A percentile compares a stretch with the other conserved stretches of the same genome.
phyloP scores from a whole-genome alignment of 2,329 filamentous ascomycete species.

The Microdochium bolleyi region DNA sequence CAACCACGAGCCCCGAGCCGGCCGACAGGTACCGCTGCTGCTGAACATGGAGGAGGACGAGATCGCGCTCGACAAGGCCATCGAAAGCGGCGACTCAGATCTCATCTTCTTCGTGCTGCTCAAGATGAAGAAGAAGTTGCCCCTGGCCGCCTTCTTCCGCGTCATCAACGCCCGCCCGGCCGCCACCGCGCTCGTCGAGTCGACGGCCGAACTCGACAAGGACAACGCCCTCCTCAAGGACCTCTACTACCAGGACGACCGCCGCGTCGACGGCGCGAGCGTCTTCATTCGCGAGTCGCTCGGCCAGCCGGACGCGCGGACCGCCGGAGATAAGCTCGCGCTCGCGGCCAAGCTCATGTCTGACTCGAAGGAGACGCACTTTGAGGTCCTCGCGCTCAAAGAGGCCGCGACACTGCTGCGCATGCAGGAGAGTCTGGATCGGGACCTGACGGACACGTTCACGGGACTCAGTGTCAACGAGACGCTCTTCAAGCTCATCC shows the following conservation, averaged over 20 bases:
- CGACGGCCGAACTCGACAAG: constrained; percentile 59
- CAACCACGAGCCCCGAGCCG: constrained; percentile 88
- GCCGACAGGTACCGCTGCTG: constrained; percentile 90
- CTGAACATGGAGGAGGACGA: constrained; percentile 94
- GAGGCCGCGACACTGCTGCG: constrained; percentile 74
- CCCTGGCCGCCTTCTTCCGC: constrained; percentile 86
- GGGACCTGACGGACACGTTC: constrained; percentile 71
- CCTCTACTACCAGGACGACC: constrained; percentile 94
- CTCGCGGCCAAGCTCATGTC: constrained; percentile 74
- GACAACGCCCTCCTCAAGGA: constrained; percentile 86
- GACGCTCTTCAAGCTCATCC: constrained; percentile 83
- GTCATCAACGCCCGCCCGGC: constrained; percentile 79
- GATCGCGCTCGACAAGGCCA: constrained; percentile 89
- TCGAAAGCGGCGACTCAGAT: constrained; percentile 92
- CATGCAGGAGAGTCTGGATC: constrained; percentile 81
- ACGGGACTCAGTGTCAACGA: constrained; percentile 82
- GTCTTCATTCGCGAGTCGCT: constrained; percentile 83
- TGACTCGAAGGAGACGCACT: constrained; percentile 71
- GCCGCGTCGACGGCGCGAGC: constrained; percentile 78
- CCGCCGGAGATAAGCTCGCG: constrained; percentile 78
- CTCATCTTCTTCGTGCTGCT: constrained; percentile 84
- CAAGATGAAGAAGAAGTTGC: constrained; percentile 82
- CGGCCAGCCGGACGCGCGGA: constrained; percentile 59
- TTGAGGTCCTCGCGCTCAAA: constrained; percentile 68
- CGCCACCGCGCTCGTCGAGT: constrained; percentile 84